Evolutionary conservation across 306 rosid species (phyloP), one percentile per base, ranked within the genome.

Genomic region (Prunus mira): DNA sequence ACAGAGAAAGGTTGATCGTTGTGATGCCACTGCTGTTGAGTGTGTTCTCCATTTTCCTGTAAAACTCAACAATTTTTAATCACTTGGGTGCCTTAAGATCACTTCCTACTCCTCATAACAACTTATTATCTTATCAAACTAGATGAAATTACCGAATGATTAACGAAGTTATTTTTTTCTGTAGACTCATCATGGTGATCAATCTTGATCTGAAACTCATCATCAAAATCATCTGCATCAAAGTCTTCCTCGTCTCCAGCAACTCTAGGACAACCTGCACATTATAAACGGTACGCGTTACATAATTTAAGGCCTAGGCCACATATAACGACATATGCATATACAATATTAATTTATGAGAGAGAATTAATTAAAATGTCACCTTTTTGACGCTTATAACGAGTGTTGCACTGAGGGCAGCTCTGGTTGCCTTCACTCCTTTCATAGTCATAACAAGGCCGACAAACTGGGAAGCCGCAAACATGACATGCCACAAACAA

Each of bases 321-420:
- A 24, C n/a, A 60, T 25, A 27, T 61, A 65, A 60, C 9, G 15
- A 69, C 25, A 45, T 45, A 30, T 15, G 67, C 24, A 63, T 30
- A 30, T 15, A 24, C 3, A 18, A 30, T n/a, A 63, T 8, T 28
- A 63, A 30, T 30, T 63, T 15, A 9, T 15, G 25, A 60, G 38
- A 63, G 3, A 15, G 9, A 28, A 63, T 32, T 17, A 30, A 30
- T 28, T 0, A 18, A 63, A 63, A 30, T 30, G 24, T 63, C 10
- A 63, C 97, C 97, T 84, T 85, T 92, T 13, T 89, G 98, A 60
- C 96, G 99, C 87, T 87, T 92, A 62, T 96, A 92, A 77, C 92
- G 97, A 47, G 89, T 84, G 80, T 86, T 96, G 85, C 99, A 92
- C 74, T 96, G 97, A 55, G 99, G 98, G 57, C 99, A 96, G 65